Base-by-base conservation (phyloP, 2,329 filamentous ascomycete species). In the Monosporascus sp. region DNA sequence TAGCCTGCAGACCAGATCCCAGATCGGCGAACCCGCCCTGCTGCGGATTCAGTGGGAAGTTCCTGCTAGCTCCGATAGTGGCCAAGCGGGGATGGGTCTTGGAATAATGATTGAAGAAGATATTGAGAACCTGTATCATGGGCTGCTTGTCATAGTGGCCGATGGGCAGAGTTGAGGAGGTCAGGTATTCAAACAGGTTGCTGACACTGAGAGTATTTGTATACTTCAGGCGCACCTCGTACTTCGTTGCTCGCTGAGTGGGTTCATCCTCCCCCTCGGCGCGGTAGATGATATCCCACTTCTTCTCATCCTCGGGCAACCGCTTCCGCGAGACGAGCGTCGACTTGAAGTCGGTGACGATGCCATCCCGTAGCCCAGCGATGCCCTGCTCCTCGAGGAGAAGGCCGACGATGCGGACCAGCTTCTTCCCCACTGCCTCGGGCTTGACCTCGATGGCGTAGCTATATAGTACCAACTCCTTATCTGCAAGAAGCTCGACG, bases 261-360 rank as follows among this genome's bases (percentile, higher is more conserved):
- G 70, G 60, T 3, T 65, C 62, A 14, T 68, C 64, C 49, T 70
- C 64, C 3, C 54, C 57, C 46, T 72, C 69, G 2, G 51, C 35
- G 2, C 64, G 64, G 54, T 71, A 72, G 1, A 27, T 37, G 8
- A 68, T 31, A 1, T 38, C 24, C n/a, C 52, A 18, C 2, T 44
- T 44, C 7, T 17, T 27, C 7, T 56, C 49, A 8, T 57, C 50
- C 11, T 48, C 14, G 3, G 53, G 47, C 7, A 72, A 50, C 24
- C 60, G 54, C 11, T 39, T 52, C 2, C 59, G 61, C 6, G 68
- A 60, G 31, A 73, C 58, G 1, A 73, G 51, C 0, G 62, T 70
- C 1, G 66, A 63, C 52, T 55, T 64, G 57, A 71, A 72, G 51
- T 72, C 70, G 2, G 66, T 69, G 15, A 67, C 66, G 4, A 72